These are phyloP conservation scores for Marasmius fiardii DNA, from an alignment of 1,284 basidiomycete species.

Conservation along the genomic window DNA sequence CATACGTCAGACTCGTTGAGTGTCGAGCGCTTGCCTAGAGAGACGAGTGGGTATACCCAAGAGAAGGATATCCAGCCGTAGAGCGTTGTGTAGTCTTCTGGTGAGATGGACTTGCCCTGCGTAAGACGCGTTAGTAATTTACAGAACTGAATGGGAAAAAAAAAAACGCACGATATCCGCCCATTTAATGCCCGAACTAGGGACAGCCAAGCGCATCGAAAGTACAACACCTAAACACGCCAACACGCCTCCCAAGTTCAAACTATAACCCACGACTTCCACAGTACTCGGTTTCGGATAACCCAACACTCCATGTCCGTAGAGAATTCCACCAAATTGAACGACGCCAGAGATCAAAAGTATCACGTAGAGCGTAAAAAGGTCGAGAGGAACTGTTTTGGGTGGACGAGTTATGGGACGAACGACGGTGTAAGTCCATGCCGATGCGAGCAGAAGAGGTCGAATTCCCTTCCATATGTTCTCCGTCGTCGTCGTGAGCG, in stretches of 20 bases:
- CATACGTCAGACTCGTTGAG: conserved; percentile 73
- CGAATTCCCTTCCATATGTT: conserved; percentile 26
- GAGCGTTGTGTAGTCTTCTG: conserved; percentile 77
- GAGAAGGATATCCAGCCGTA: conserved; percentile 78
- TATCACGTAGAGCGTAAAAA: conserved; percentile 48
- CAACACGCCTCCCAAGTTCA: conserved; percentile 40
- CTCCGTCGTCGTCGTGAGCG: conserved; percentile 9
- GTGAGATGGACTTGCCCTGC: conserved; percentile 51
- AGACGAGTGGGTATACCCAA: conserved; percentile 74
- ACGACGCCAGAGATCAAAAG: conserved; percentile 40
- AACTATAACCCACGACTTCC: conserved; percentile 23
- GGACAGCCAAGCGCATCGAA: conserved; percentile 56
- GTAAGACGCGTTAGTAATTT: conserved; percentile 1
- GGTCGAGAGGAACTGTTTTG: conserved; percentile 47
- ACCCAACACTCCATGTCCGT: conserved; percentile 37
- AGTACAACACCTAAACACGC: conserved; percentile 42
- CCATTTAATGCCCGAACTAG: conserved; percentile 43
- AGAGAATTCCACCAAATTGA: conserved; percentile 46
- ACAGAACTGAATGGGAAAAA: not conserved
- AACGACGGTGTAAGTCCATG: conserved; percentile 57
- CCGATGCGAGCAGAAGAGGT: conserved; percentile 38
- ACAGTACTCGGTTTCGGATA: conserved; percentile 32
- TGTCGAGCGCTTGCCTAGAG: conserved; percentile 55
- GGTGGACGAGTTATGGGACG: conserved; percentile 30
- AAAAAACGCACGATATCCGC: conserved; percentile 46